These are phyloP conservation scores for Margaritispora aquatica DNA, from an alignment of 495 filamentous ascomycete species.

Conservation along the genomic window DNA sequence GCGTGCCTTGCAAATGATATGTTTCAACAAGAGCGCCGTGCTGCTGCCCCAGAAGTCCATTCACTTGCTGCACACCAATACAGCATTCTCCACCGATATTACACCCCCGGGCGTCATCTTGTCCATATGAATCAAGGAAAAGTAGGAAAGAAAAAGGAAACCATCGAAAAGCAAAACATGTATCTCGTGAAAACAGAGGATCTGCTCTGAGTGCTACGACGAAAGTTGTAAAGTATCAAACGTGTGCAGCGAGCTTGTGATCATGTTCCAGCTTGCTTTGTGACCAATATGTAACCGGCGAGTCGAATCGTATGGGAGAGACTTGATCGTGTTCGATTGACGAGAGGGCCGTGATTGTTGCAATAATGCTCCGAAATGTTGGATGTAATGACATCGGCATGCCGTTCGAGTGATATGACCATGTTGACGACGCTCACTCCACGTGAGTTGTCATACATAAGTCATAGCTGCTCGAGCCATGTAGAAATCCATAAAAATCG, in stretches of 20 bases:
- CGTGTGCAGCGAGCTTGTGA: conserved; percentile 22
- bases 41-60: conserved; percentile 7
- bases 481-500: conserved; percentile 19
- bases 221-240: conserved; percentile 6
- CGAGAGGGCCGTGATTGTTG: conserved; percentile 9
- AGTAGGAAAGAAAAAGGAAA: conserved; percentile 18
- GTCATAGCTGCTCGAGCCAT: conserved; percentile 27
- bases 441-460: conserved; percentile 18
- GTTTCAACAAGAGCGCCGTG: conserved; percentile 6
- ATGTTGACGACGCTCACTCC: conserved; percentile 15
- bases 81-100: conserved; percentile 4
- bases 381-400: conserved; percentile 25
- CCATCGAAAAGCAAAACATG: conserved; percentile 18
- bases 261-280: conserved; percentile 19
- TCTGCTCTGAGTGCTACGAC: conserved; percentile 23
- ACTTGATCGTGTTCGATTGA: conserved; percentile 5
- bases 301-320: conserved; percentile 11
- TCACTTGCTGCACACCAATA: not conserved
- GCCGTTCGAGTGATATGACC: conserved; percentile 25
- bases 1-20: not conserved
- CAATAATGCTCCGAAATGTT: conserved; percentile 18
- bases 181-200: conserved; percentile 19
- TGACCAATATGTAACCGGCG: conserved; percentile 16
- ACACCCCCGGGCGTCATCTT: conserved; percentile 20
- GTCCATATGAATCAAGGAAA: conserved; percentile 17